Evolutionary conservation across 2,329 filamentous ascomycete genomes (phyloP).

Genomic region (Fusarium solani-melongenae): DNA sequence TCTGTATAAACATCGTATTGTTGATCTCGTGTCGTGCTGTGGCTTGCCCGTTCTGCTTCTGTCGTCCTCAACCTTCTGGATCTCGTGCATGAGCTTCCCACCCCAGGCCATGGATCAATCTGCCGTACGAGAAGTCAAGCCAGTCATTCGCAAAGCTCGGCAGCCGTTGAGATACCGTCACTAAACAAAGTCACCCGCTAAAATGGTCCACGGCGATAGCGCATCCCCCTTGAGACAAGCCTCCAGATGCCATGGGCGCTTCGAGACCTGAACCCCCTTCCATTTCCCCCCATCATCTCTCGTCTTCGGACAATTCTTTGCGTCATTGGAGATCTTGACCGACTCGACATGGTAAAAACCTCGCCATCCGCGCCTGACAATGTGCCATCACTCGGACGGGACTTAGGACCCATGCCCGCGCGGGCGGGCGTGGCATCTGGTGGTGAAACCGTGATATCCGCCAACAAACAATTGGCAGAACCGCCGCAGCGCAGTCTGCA

Average conservation of each 20-base stretch:
- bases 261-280: conserved; percentile 15
- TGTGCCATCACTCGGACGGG: conserved; percentile 9
- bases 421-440: conserved; percentile 19
- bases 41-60: conserved; percentile 25
- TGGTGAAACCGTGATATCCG: conserved; percentile 37
- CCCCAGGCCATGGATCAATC: background rate
- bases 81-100: background rate
- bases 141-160: conserved; percentile 22
- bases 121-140: background rate
- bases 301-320: conserved; percentile 18
- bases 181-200: conserved; percentile 27
- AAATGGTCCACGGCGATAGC: conserved; percentile 4
- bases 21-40: conserved; percentile 38
- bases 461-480: conserved; percentile 10
- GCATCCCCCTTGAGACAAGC: conserved; percentile 21
- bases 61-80: conserved; percentile 5
- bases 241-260: conserved; percentile 5
- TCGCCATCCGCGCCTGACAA: conserved; percentile 17
- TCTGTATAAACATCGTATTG: conserved; percentile 37
- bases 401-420: conserved; percentile 7
- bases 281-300: conserved; percentile 10
- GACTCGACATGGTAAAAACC: background rate
- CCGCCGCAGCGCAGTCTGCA: conserved; percentile 15
- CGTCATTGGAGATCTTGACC: conserved; percentile 3
- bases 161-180: conserved; percentile 4